Conservation (phyloP, 805 yeast genomes). For the Priceomyces melissophilus region DNA sequence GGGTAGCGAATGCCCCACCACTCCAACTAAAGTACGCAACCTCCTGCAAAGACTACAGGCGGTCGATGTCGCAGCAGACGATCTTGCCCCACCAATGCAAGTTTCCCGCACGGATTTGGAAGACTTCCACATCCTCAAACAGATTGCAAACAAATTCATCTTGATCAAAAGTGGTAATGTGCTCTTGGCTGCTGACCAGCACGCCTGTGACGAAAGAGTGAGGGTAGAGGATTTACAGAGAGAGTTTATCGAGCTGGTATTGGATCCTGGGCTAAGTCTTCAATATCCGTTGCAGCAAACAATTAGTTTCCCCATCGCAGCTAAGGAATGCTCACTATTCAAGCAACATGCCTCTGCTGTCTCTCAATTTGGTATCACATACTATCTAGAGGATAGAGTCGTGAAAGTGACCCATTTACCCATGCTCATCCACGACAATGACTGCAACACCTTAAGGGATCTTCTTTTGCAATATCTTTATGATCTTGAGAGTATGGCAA, state of each 20-base stretch:
- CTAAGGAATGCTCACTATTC: slow-evolving; percentile 10
- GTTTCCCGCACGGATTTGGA: slow-evolving; percentile 18
- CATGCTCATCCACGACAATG: slow-evolving; percentile 32
- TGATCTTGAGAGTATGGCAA: slow-evolving; percentile 48
- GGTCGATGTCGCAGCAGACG: no score
- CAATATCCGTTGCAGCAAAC: slow-evolving; percentile 5
- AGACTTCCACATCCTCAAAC: slow-evolving; percentile 42
- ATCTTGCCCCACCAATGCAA: neutral
- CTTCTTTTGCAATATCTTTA: slow-evolving; percentile 42
- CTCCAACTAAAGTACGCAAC: neutral
- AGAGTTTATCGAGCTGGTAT: slow-evolving; percentile 28
- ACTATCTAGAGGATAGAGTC: neutral
- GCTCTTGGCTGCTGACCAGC: slow-evolving; percentile 65
- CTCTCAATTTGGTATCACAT: slow-evolving; percentile 16
- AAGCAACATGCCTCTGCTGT: slow-evolving; percentile 11
- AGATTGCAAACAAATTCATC: slow-evolving; percentile 64
- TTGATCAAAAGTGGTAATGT: slow-evolving; percentile 28
- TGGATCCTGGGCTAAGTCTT: slow-evolving; percentile 19
- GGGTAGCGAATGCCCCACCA: neutral
- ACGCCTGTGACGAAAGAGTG: slow-evolving; percentile 80
- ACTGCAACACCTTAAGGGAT: slow-evolving; percentile 25
- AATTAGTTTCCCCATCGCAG: slow-evolving; percentile 1
- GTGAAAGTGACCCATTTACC: slow-evolving; percentile 45
- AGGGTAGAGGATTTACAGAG: slow-evolving; percentile 51
- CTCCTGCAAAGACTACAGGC: no score